Conservation (phyloP, 73 alveolate species). For the Stentor coeruleus region DNA sequence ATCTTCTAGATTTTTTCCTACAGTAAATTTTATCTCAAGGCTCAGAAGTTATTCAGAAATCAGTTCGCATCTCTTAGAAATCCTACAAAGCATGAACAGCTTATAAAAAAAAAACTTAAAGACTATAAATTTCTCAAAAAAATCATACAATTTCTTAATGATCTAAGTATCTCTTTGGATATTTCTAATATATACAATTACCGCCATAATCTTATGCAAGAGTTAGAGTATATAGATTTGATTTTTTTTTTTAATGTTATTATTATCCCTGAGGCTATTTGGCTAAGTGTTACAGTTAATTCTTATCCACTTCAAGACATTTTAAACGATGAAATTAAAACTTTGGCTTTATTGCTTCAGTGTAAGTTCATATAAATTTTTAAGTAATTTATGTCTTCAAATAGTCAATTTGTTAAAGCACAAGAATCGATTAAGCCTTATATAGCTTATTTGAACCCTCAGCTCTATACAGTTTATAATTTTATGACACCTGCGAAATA, state of each 20-base stretch:
- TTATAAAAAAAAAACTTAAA: too few relatives aligned
- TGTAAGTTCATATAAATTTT: not conserved
- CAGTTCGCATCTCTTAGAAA: not conserved
- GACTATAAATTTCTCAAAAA: not conserved
- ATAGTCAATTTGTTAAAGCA: too few relatives aligned
- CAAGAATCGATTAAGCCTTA: not conserved
- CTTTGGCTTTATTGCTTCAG: not conserved
- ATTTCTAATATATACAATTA: too few relatives aligned
- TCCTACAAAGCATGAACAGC: not conserved
- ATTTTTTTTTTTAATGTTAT: not conserved
- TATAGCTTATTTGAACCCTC: not conserved
- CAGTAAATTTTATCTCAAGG: not conserved
- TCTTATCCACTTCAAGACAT: not conserved
- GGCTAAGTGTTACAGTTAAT: not conserved
- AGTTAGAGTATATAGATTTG: not conserved
- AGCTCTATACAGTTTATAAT: not conserved
- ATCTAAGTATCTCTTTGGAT: not conserved
- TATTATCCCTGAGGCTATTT: not conserved
- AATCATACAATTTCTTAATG: not conserved
- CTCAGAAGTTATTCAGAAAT: not conserved
- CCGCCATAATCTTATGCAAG: not conserved
- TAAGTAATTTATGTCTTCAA: not conserved
- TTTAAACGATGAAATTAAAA: not conserved
- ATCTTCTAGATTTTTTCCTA: not conserved
- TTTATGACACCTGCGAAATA: not conserved